Conservation (phyloP, 345 rosid species). For the Turnera subulata region DNA sequence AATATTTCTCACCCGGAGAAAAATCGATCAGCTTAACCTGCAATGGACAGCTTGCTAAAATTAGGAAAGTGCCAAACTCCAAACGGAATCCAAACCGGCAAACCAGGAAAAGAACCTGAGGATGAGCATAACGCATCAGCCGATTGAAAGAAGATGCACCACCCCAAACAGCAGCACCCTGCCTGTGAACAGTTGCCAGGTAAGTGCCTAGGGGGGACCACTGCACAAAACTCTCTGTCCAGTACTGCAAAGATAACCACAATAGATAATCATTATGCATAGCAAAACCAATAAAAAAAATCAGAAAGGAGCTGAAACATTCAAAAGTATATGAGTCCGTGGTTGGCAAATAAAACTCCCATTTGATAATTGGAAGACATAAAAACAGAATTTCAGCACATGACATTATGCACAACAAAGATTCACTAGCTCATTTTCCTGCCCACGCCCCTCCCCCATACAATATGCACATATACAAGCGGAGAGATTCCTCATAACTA, state of each 20-base stretch:
- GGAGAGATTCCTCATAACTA: no score
- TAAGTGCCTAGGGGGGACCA: constrained; percentile 97
- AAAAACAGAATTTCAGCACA: no score
- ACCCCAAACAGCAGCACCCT: constrained; percentile 98
- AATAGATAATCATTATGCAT: constrained; percentile 5
- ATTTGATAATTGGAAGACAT: no score
- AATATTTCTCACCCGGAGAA: constrained; percentile 87
- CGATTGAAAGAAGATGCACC: constrained; percentile 81
- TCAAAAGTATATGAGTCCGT: not conserved
- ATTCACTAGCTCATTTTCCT: no score
- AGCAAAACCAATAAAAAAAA: not conserved
- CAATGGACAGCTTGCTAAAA: constrained; percentile 2
- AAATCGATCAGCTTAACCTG: constrained; percentile 88
- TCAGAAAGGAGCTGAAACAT: not conserved
- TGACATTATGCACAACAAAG: no score
- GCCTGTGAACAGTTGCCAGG: constrained; percentile 89
- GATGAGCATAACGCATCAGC: constrained; percentile 89
- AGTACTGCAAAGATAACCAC: constrained; percentile 52
- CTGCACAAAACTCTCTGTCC: constrained; percentile 95
- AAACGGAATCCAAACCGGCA: not conserved
- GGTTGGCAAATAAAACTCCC: no score
- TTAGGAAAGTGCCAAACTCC: constrained; percentile 2
- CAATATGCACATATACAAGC: no score
- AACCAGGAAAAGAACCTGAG: constrained; percentile 45
- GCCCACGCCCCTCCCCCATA: no score